Evolutionary conservation across 352 stramenopile genomes (phyloP), one percentile per base, ranked within the genome.

Genomic region (Phytophthora kernoviae): DNA sequence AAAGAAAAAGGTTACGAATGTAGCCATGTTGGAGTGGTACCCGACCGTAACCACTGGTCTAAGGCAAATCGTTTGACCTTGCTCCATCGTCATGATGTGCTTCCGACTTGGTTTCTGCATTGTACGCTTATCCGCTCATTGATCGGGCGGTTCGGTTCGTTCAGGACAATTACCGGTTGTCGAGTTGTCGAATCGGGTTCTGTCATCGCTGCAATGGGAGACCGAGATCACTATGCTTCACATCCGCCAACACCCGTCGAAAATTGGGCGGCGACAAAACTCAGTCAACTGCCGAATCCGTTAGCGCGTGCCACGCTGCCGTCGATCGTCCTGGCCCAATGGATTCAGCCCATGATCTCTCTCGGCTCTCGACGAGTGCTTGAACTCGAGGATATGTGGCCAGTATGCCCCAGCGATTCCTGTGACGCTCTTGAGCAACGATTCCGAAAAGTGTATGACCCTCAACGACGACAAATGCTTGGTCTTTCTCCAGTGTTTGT

Each of bases 331-430:
- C 22, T 75, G 26, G 67, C 44, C n/a, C 62, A 66, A 48, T 79
- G 73, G 69, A 66, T 73, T 12, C 58, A 76, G 33, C 58, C 65
- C 5, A 63, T 82, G 58, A 46, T 81, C 24, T 70, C 64, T 14
- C 49, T 72, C 3, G 65, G 65, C 0, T 34, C 73, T 21, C 41
- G 44, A 11, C 63, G 65, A 6, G 40, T 71, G 14, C 44, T 82
- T 15, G 55, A 77, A 21, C 32, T 60, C 9, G 50, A 67, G 7
- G 73, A 77, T 34, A 27, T 77, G 18, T 81, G 69, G 66, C 49
- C 46, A 0, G 30, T 81, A 6, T 70, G 64, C 33, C 12, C 50
- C 10, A 52, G 36, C 9, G 66, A 79, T 33, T 37, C 66, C 21
- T 70, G 61, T 33, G 65, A 51, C 12, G 48, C 54, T 12, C 55